A percentile compares a stretch with the other conserved stretches of the same genome.
Conservation (phyloP, 257 asterid species). For the Primulina tabacum region DNA sequence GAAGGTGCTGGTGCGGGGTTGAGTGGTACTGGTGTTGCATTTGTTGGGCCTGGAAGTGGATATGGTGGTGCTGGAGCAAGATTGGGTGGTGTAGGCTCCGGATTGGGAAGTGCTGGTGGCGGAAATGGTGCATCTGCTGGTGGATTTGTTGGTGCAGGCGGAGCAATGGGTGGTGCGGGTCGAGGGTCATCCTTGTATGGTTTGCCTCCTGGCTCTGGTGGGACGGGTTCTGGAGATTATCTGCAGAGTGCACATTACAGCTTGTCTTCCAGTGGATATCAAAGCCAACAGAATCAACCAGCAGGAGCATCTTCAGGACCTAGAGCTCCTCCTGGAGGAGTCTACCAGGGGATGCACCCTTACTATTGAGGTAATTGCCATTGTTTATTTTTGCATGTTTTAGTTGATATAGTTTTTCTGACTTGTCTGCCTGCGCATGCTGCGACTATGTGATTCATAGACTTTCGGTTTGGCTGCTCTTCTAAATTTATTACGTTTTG, state of each 20-base stretch:
- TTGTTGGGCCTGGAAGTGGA: constrained; percentile 15
- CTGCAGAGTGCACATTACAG: constrained; percentile 42
- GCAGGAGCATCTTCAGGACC: constrained; percentile 49
- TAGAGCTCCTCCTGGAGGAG: constrained; percentile 63
- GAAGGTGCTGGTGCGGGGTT: constrained; percentile 26
- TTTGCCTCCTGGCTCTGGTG: constrained; percentile 52
- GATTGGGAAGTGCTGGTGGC: constrained; percentile 30
- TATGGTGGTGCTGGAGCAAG: constrained; percentile 30
- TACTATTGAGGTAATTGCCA: constrained; percentile 67
- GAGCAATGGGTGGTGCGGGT: constrained; percentile 41
- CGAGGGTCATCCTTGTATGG: constrained; percentile 66
- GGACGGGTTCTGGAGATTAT: constrained; percentile 52
- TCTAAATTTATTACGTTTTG: background rate
- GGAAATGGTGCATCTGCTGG: constrained; percentile 31
- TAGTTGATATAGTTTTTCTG: background rate
- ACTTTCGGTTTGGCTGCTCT: constrained; percentile 1
- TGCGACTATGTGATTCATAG: constrained; percentile 17
- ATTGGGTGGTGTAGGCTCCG: constrained; percentile 25
- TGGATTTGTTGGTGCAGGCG: constrained; percentile 30
- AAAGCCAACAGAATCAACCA: constrained; percentile 52
- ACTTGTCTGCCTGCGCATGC: constrained; percentile 9
- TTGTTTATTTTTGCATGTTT: background rate
- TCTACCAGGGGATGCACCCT: constrained; percentile 66
- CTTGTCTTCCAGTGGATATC: constrained; percentile 53
- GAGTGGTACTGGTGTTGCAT: constrained; percentile 23